Conservation (phyloP, 371 early-diverging fungal species). For the Mortierella polycephala region DNA sequence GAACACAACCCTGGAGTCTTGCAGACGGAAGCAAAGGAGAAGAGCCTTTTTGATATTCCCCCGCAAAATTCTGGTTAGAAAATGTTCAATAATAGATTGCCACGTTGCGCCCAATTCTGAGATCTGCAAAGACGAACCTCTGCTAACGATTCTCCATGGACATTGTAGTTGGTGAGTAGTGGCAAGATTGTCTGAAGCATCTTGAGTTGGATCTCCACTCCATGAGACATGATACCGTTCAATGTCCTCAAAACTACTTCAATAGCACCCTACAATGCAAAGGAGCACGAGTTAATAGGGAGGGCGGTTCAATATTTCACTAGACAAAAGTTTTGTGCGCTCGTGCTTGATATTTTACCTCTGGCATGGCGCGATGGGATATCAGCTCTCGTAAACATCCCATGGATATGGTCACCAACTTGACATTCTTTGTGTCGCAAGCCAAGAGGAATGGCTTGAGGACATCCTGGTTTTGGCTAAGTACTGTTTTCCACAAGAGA, state of each 20-base stretch:
- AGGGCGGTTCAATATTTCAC: neutral
- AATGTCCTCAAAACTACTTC: conserved; percentile 76
- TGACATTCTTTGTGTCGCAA: conserved; percentile 89
- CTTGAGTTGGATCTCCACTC: conserved; percentile 92
- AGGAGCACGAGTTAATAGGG: neutral
- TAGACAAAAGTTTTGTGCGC: no score
- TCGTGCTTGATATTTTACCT: conserved; percentile 56
- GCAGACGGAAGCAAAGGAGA: conserved; percentile 87
- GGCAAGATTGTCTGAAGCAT: conserved; percentile 93
- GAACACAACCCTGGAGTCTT: conserved; percentile 86
- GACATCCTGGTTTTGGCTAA: conserved; percentile 84
- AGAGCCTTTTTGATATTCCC: conserved; percentile 66
- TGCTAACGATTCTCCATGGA: conserved; percentile 82
- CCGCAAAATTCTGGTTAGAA: no score
- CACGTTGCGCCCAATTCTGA: neutral
- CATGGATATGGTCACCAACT: conserved; percentile 87
- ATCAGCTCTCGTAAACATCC: conserved; percentile 90
- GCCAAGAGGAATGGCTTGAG: conserved; percentile 91
- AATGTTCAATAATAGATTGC: no score
- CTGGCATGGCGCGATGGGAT: conserved; percentile 85
- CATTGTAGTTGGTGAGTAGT: conserved; percentile 84
- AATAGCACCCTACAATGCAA: conserved; percentile 66
- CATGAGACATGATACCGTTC: conserved; percentile 75
- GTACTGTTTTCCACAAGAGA: conserved; percentile 59
- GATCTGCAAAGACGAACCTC: conserved; percentile 64